Percentiles rank a stretch among this genome's conserved stretches.
Evolutionary conservation across 2,329 filamentous ascomycete genomes (phyloP).

Genomic region (Eurotiales sp.): DNA sequence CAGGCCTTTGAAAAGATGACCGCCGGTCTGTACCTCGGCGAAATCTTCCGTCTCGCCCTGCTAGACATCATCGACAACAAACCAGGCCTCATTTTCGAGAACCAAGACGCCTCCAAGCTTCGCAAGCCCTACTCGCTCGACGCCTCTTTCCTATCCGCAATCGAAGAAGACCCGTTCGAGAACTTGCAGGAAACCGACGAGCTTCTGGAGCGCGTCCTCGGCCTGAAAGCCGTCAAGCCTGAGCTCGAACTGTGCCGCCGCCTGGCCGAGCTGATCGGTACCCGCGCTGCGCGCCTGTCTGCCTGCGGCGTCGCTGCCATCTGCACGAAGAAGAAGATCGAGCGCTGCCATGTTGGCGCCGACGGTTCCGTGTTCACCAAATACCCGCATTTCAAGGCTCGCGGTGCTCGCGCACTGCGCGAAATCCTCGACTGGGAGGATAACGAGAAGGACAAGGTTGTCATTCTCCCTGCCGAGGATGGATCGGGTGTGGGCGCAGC

Average conservation of each 20-base stretch:
- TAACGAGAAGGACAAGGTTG: conserved; percentile 80
- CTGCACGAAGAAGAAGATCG: conserved; percentile 90
- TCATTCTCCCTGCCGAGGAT: conserved; percentile 87
- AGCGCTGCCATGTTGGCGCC: conserved; percentile 87
- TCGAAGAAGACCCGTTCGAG: conserved; percentile 95
- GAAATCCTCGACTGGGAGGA: conserved; percentile 94
- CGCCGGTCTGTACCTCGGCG: conserved; percentile 87
- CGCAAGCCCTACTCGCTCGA: conserved; percentile 87
- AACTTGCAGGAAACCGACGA: conserved; percentile 87
- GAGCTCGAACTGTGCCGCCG: conserved; percentile 88
- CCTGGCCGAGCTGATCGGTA: conserved; percentile 89
- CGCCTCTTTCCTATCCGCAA: conserved; percentile 84
- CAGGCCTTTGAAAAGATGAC: conserved; percentile 99
- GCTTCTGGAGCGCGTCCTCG: conserved; percentile 72
- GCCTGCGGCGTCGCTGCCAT: conserved; percentile 95
- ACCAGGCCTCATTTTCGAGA: conserved; percentile 71
- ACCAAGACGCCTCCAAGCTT: conserved; percentile 74
- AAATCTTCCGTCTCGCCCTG: conserved; percentile 86
- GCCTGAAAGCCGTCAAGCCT: conserved; percentile 64
- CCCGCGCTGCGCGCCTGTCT: conserved; percentile 85
- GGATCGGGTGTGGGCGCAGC: conserved; percentile 96
- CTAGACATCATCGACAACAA: conserved; percentile 80
- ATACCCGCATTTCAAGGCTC: conserved; percentile 95
- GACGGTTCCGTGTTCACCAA: conserved; percentile 99
- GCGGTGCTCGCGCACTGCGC: conserved; percentile 80